Evolutionary conservation across 2,329 filamentous ascomycete species (phyloP), one percentile per base, ranked within the genome.

Genomic region (Fusarium fujikuroi): DNA sequence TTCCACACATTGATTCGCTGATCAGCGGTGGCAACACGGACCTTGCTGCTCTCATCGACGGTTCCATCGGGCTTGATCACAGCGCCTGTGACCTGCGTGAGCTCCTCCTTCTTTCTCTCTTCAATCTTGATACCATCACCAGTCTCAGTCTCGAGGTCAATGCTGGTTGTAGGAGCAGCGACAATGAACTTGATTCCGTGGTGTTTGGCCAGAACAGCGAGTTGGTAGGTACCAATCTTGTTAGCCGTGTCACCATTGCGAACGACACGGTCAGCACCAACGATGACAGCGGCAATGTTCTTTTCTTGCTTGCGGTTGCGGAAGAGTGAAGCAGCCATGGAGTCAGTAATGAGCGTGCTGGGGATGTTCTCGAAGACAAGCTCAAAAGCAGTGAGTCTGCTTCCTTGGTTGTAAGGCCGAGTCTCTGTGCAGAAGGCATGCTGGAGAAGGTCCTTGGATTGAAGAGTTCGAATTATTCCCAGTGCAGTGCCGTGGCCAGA

Each of bases 211-310:
- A 97, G 87, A n/a, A 98, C 95, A 7, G 96, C 95, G 8, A 99
- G 88, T 61, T 92, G 89, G 81, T 99, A 98, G 1, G 96, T 99
- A 58, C 96, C 96, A 70, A 99, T 97, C 86, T 99, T 99, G 85
- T 99, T 99, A 63, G 96, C 96, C 1, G 96, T 98, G 83, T 99
- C 96, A 36, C 96, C 96, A 78, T 99, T 99, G 57, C 95, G 93
- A 37, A 95, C 96, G 19, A 99, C 96, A 63, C 96, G 91, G 81
- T 99, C 96, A 6, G 96, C 96, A 34, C 96, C 96, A 1, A 99
- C 96, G 36, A 99, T 92, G 58, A 99, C 93, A 10, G 95, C 95
- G 10, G 90, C 89, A 67, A 99, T 93, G 77, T 92, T 91, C 79
- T 91, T 87, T 42, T 87, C 83, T 28, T 86, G 84, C 75, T 91